Conservation (phyloP, 805 yeast genomes). For the Kluyveromyces wickerhamii region DNA sequence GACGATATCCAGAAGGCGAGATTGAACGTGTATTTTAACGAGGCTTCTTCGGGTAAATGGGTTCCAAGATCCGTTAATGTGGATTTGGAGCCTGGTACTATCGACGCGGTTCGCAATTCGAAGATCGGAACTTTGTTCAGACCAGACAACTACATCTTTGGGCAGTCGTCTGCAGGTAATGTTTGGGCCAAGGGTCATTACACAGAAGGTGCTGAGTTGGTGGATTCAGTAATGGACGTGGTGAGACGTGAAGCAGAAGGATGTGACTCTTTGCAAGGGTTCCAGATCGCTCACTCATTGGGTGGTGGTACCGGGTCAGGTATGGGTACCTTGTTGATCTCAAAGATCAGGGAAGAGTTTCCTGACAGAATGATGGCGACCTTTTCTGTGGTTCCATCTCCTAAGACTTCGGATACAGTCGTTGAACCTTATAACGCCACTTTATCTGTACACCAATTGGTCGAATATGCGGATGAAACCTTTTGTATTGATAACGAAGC, state of each 20-base stretch:
- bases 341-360: slow-evolving; percentile 83
- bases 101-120: slow-evolving; percentile 75
- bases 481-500: slow-evolving; percentile 96
- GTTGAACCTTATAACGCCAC: slow-evolving; percentile 95
- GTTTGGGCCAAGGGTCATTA: slow-evolving; percentile 97
- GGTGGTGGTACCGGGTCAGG: slow-evolving; percentile 98
- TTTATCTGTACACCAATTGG: slow-evolving; percentile 81
- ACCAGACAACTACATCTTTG: slow-evolving; percentile 85
- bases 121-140: slow-evolving; percentile 80
- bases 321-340: slow-evolving; percentile 83
- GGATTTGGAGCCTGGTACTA: slow-evolving; percentile 91
- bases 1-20: slow-evolving; percentile 47
- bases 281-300: slow-evolving; percentile 76
- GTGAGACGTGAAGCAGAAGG: slow-evolving; percentile 92
- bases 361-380: slow-evolving; percentile 97
- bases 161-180: slow-evolving; percentile 90
- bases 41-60: slow-evolving; percentile 79
- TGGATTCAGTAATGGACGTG: slow-evolving; percentile 81
- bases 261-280: slow-evolving; percentile 88
- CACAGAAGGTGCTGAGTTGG: slow-evolving; percentile 93
- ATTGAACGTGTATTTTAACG: slow-evolving; percentile 79
- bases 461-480: slow-evolving; percentile 86
- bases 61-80: slow-evolving; percentile 91
- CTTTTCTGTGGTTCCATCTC: slow-evolving; percentile 87
- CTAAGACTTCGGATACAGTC: slow-evolving; percentile 86